Evolutionary conservation across 371 early-diverging fungal genomes (phyloP).

Genomic region (Mucor lusitanicus): DNA sequence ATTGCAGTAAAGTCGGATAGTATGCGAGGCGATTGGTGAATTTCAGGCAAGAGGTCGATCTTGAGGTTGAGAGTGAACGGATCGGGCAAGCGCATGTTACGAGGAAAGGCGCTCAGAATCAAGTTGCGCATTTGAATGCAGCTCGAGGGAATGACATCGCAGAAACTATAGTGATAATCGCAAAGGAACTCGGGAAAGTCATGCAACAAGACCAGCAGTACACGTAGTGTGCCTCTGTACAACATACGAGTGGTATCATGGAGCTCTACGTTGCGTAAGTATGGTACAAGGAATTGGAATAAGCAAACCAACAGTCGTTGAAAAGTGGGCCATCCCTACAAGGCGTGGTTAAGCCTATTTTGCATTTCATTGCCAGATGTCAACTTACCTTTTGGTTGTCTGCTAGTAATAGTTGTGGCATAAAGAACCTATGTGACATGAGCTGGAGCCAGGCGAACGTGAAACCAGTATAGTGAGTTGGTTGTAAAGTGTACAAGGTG

Average conservation of each 20-base stretch:
- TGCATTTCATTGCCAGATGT: neutral
- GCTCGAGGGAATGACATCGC: constrained; percentile 88
- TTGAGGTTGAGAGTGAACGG: constrained; percentile 95
- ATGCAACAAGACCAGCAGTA: constrained; percentile 90
- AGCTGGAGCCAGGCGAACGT: constrained; percentile 95
- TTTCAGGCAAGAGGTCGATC: constrained; percentile 87
- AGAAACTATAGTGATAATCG: constrained; percentile 89
- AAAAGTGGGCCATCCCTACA: constrained; percentile 85
- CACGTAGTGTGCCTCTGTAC: constrained; percentile 88
- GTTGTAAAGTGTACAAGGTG: constrained; percentile 83
- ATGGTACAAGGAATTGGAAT: constrained; percentile 87
- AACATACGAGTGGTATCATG: constrained; percentile 78
- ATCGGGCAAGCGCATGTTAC: constrained; percentile 93
- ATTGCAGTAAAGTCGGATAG: constrained; percentile 77
- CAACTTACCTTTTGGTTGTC: constrained; percentile 65
- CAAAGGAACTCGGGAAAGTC: constrained; percentile 98
- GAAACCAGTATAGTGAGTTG: constrained; percentile 90
- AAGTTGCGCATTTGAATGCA: constrained; percentile 96
- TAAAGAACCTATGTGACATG: constrained; percentile 88
- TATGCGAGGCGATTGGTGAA: constrained; percentile 79
- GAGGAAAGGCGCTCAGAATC: constrained; percentile 92
- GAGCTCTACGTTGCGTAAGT: constrained; percentile 69
- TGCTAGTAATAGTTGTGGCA: constrained; percentile 82
- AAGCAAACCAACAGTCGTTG: constrained; percentile 79
- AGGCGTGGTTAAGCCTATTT: neutral